Evolutionary conservation across 192 early-diverging fungal genomes (phyloP).

Genomic region (Linnemannia exigua): DNA sequence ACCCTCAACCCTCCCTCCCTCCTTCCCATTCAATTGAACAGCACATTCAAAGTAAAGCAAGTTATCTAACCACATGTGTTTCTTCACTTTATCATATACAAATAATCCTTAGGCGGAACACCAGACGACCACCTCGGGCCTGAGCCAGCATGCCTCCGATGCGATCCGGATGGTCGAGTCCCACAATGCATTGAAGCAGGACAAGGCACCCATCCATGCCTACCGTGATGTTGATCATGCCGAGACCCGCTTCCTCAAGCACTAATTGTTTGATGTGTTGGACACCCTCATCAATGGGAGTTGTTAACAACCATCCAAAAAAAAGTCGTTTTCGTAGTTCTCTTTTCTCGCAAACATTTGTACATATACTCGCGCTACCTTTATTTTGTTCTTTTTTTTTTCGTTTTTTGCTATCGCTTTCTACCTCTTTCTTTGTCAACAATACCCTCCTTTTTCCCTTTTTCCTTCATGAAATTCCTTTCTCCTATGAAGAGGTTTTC

Average conservation of each 20-base stretch:
- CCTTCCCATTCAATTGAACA: background rate
- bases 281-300: no score
- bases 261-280: constrained; percentile 22
- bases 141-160: constrained; percentile 56
- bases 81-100: background rate
- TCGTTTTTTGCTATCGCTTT: background rate
- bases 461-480: constrained; percentile 5
- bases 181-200: constrained; percentile 52
- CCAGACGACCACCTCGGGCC: constrained; percentile 11
- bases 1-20: background rate
- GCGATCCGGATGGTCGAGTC: constrained; percentile 53
- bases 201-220: constrained; percentile 45
- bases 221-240: constrained; percentile 48
- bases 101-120: constrained; percentile 17
- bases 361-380: constrained; percentile 19
- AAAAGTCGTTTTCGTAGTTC: background rate
- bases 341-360: constrained; percentile 2
- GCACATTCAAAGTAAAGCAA: background rate
- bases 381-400: background rate
- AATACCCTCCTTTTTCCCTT: background rate
- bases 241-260: constrained; percentile 50
- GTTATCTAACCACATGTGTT: constrained; percentile 4
- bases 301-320: no score
- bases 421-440: background rate
- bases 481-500: background rate